Evolutionary conservation across 495 filamentous ascomycete genomes (phyloP).

Genomic region (Penicillium ochrochloron): DNA sequence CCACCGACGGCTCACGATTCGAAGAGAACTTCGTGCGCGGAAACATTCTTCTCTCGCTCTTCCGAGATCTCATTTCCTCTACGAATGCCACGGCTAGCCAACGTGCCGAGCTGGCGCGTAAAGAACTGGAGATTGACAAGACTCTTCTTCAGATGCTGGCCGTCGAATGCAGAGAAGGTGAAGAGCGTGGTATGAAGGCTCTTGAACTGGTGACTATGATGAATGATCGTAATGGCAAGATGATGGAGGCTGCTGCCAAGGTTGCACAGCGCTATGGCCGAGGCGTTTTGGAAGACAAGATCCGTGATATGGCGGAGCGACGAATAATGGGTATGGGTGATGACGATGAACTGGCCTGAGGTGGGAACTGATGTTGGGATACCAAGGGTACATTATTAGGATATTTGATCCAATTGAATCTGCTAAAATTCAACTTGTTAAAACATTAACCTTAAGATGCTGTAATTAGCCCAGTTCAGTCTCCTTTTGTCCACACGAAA

Average conservation of each 20-base stretch:
- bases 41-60: constrained; percentile 69
- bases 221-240: constrained; percentile 76
- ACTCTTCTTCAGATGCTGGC: constrained; percentile 87
- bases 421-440: background rate
- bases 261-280: constrained; percentile 79
- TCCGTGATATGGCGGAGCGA: constrained; percentile 73
- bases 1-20: constrained; percentile 52
- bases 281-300: constrained; percentile 82
- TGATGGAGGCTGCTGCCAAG: constrained; percentile 84
- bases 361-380: constrained; percentile 9
- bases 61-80: constrained; percentile 67
- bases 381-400: constrained; percentile 8
- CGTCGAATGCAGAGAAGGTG: constrained; percentile 86
- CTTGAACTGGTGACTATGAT: constrained; percentile 82
- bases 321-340: constrained; percentile 62
- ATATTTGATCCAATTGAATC: background rate
- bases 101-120: constrained; percentile 66
- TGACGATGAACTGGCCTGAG: constrained; percentile 54
- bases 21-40: constrained; percentile 83
- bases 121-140: constrained; percentile 85
- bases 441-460: too few relatives aligned
- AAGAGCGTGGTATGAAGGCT: constrained; percentile 92
- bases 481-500: background rate
- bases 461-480: background rate
- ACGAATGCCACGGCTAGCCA: constrained; percentile 65